Conservation (phyloP, 164 flowering plant genomes). For the Vitis vinifera region ASM3070453v1 NC_081806.1:4735501-4736000, state of each 20-base stretch:
- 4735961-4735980: too few relatives aligned
- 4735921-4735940: too few relatives aligned
- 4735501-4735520: conserved; percentile 92
- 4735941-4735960: too few relatives aligned
- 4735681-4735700: not conserved
- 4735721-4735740: not conserved
- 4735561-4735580: conserved; percentile 94
- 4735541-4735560: conserved; percentile 87
- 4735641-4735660: not conserved
- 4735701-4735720: not conserved
- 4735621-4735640: not conserved
- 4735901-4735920: too few relatives aligned
- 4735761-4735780: not conserved
- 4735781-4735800: too few relatives aligned
- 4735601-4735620: conserved; percentile 2
- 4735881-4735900: too few relatives aligned
- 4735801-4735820: too few relatives aligned
- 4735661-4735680: not conserved
- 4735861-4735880: too few relatives aligned
- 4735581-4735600: conserved; percentile 89
- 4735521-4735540: conserved; percentile 95
- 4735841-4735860: too few relatives aligned
- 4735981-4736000: too few relatives aligned
- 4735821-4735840: too few relatives aligned
- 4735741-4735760: not conserved